Evolutionary conservation across 2,329 filamentous ascomycete species (phyloP), one percentile per base, ranked within the genome.

Genomic region (Ilyonectria destructans): DNA sequence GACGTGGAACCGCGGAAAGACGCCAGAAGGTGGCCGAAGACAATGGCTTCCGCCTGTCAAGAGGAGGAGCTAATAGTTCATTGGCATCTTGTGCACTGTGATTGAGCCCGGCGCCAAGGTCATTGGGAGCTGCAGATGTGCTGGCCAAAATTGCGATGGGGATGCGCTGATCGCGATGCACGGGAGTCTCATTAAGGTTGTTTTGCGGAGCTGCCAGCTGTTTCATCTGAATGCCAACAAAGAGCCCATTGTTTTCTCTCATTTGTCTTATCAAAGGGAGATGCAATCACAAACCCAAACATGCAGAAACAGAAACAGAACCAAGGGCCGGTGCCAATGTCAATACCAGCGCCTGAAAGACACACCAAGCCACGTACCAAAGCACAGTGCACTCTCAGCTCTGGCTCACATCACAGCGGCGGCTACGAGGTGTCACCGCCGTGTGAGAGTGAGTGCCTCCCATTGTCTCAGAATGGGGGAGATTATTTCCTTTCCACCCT

Each of bases 1-100:
- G 69, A 65, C 51, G 54, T 54, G 54, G 55, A 68, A 71, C 68
- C 52, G 54, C 51, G 54, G 37, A 64, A 68, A 29, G 17, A 65
- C 62, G 37, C 69, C 52, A 71, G 58, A 52, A 65, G 58, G 21
- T 29, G 48, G 46, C 52, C 31, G 40, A 58, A 62, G 29, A 48
- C 46, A 55, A 58, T 45, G 40, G 59, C 31, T 55, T 54, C 52
- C 23, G 45, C n/a, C 37, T 56, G 59, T 45, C 26, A 62, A 6
- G 23, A 23, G 5, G 23, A 23, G 5, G 19, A 55, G n/a, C 49
- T 55, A 43, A 43, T 19, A 13, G 15, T 26, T 26, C 26, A 26
- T 6, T 26, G 1, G 26, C 26, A 17, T 35, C 29, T 33, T 29
- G 46, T 57, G 26, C 58, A 45, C 63, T 52, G 58, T 51, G 26